These are phyloP conservation scores for Pythium brachiatum DNA, from an alignment of 352 stramenopile genomes.

Conservation along the genomic window DNA sequence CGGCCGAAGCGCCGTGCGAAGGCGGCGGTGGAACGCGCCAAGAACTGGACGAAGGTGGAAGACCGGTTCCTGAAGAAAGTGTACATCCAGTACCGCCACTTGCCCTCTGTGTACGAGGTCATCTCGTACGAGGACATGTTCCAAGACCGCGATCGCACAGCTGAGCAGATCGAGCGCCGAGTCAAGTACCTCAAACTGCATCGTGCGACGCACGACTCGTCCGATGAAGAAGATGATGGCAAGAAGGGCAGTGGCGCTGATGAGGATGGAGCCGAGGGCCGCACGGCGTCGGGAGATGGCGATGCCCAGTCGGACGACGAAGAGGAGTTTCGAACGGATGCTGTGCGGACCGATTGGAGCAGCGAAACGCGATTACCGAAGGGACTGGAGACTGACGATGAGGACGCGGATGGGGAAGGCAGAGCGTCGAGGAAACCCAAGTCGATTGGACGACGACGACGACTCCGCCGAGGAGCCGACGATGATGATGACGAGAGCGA, in stretches of 20 bases:
- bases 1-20: slow-evolving; percentile 27
- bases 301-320: slow-evolving; percentile 20
- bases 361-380: slow-evolving; percentile 16
- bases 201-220: slow-evolving; percentile 67
- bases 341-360: slow-evolving; percentile 1
- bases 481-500: slow-evolving; percentile 22
- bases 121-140: slow-evolving; percentile 91
- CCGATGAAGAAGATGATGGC: slow-evolving; percentile 43
- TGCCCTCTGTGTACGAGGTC: slow-evolving; percentile 83
- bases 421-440: neutral
- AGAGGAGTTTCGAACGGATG: slow-evolving; percentile 11
- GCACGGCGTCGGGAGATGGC: slow-evolving; percentile 4
- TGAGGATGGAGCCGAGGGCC: slow-evolving; percentile 13
- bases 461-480: slow-evolving; percentile 8
- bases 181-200: slow-evolving; percentile 83
- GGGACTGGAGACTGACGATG: slow-evolving; percentile 14
- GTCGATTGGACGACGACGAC: slow-evolving; percentile 2
- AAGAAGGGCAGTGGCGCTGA: slow-evolving; percentile 16
- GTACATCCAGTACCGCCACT: slow-evolving; percentile 73
- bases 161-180: slow-evolving; percentile 82
- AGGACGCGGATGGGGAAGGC: slow-evolving; percentile 13
- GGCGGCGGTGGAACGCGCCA: slow-evolving; percentile 48
- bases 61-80: slow-evolving; percentile 80
- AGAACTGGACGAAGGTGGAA: slow-evolving; percentile 83
- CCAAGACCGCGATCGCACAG: slow-evolving; percentile 77